Conservation (phyloP, 805 yeast genomes). For the Pichia californica region DNA sequence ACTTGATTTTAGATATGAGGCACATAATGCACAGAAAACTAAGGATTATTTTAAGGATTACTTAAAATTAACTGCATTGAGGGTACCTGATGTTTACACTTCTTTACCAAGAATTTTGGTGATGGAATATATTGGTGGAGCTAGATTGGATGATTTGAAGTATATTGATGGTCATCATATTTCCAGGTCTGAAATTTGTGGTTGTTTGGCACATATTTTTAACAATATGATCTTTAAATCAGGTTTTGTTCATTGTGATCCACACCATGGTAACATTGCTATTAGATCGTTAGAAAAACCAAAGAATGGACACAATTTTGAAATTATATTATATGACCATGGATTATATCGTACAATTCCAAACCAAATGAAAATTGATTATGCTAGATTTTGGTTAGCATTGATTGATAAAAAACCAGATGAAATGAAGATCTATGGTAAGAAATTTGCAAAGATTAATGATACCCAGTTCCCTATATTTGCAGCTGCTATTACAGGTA, state of each 20-base stretch:
- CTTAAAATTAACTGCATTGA: conserved; percentile 60
- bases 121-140: conserved; percentile 84
- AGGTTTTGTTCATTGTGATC: conserved; percentile 92
- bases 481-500: conserved; percentile 91
- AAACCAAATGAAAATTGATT: conserved; percentile 65
- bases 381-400: conserved; percentile 91
- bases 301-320: conserved; percentile 62
- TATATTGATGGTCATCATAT: conserved; percentile 60
- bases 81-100: conserved; percentile 66
- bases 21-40: conserved; percentile 70
- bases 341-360: conserved; percentile 88
- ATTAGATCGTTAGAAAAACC: conserved; percentile 43
- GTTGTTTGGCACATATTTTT: conserved; percentile 84
- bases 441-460: conserved; percentile 66
- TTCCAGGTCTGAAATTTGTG: conserved; percentile 69
- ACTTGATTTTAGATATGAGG: conserved; percentile 82
- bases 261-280: conserved; percentile 96
- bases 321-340: conserved; percentile 87
- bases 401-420: conserved; percentile 63
- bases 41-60: conserved; percentile 54
- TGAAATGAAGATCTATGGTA: conserved; percentile 68
- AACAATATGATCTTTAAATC: conserved; percentile 95
- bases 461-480: conserved; percentile 78
- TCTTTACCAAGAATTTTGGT: conserved; percentile 68
- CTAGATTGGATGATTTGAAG: conserved; percentile 69